Evolutionary conservation across 805 yeast genomes (phyloP), one percentile per base, ranked within the genome.

Genomic region (Candida corydali): DNA sequence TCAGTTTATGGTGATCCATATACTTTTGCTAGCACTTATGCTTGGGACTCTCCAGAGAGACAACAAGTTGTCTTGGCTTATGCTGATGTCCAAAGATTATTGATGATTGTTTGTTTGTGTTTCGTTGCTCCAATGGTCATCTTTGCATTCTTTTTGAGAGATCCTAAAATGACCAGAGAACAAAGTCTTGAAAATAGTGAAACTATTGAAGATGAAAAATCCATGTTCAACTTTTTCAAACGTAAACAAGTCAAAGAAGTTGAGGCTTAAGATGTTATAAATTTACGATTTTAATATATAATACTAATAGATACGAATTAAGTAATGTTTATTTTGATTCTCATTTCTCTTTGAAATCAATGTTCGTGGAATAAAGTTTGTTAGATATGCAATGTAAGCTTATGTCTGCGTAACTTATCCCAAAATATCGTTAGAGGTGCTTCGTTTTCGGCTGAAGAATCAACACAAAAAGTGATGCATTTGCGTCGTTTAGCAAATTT

Each of bases 1-100:
- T 38, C 44, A 14, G 58, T 54, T 22, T 56, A 46, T 37, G 65
- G 63, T 2, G 56, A 69, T 12, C 88, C 88, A 23, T 69, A 70
- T 44, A 55, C 66, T 0, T 80, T 76, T 45, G 63, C 73, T 33
- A 41, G 51, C 2, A 47, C 48, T 0, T 68, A 79, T 49, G 53
- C 76, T 1, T 78, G 85, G 84, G 87, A 79, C 2, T 64, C 85
- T 1, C 75, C 80, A 12, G 75, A 69, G 41, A 74, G 91, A 57
- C 52, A 51, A 2, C 80, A 75, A 3, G 66, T 79, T 34, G 82
- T 79, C 3, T 57, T 51, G 32, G 72, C 84, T 2, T 83, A 82
- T 54, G 71, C 70, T 39, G 61, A 77, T 39, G 69, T 78, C 34
- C 89, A 82, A 57, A 67, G 69, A 48, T 52, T 77, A 37, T 72